Evolutionary conservation across 2,329 filamentous ascomycete genomes (phyloP), one percentile per base, ranked within the genome.

Genomic region (Fusarium keratoplasticum): DNA sequence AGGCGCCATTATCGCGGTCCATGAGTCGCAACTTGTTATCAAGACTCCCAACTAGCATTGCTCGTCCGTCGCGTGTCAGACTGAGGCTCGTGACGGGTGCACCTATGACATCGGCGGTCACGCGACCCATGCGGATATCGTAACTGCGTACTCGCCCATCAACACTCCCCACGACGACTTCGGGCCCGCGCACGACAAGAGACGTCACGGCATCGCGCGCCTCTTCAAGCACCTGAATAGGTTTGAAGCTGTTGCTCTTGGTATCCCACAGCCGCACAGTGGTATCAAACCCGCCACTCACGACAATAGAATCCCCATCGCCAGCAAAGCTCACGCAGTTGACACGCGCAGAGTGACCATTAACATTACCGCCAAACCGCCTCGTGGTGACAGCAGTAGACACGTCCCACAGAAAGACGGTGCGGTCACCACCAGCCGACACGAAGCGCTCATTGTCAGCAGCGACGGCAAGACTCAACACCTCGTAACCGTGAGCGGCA

Each of bases 341-440:
- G 64, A 98, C 88, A 35, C 95, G 87, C 52, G 90, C 90, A 3
- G 87, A 87, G 83, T 96, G 94, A 0, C 92, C 93, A 44, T 87
- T 82, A 38, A 81, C 80, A 67, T 88, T 88, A 25, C 89, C 88
- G 20, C 87, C 87, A 82, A 96, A 96, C 31, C 96, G 89, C 25
- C 94, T 89, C 29, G 93, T 85, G 5, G 96, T 98, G 76, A 90
- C 88, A 20, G 93, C 95, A 4, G 92, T 93, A 55, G 92, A 88
- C 0, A 98, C 96, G 83, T 99, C 96, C 96, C 96, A 98, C 6
- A 98, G 87, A 80, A 98, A 98, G 0, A 98, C 95, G 70, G 90
- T 88, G 77, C 96, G 94, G 85, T 99, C 96, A 68, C 96, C 96
- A 75, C 96, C 96, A 1, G 91, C 90, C n/a, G 92, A 95, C 11